Evolutionary conservation across 768 basidiomycete genomes (phyloP), one percentile per base, ranked within the genome.

Genomic region (Neoboletus magnificus): DNA sequence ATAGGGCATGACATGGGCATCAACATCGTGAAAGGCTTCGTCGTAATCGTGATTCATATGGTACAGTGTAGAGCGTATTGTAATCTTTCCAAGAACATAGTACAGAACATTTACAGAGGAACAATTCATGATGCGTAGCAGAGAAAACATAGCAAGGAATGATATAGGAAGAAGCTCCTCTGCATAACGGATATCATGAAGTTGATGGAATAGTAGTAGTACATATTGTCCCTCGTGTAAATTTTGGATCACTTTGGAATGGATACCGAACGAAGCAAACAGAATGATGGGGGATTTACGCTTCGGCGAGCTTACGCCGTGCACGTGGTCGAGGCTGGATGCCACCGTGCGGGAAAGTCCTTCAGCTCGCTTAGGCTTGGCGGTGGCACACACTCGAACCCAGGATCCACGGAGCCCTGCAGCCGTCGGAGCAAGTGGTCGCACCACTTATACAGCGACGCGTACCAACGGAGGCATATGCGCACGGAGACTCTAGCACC

Each of bases 401-500:
- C 23, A 1, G 22, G 9, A 39, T 41, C 15, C 32, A 39, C 23
- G 13, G 50, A 16, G 33, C 15, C 9, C 9, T 48, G 55, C 27
- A 65, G n/a, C 42, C 42, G 22, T 22, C 47, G 47, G 25, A 56
- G 18, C 20, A 60, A 35, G 50, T 20, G 18, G 39, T 50, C 52
- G 50, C 44, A 66, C 57, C 58, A 46, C 52, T 40, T 55, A n/a
- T 23, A 55, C 27, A 65, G 6, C 63, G 62, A 65, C 29, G 66
- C 56, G 60, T 63, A 66, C 66, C 66, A 66, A 7, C 56, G 50
- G 56, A 67, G 4, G 50, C 54, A 59, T 29, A 66, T n/a, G 40
- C 52, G 48, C 37, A 59, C 66, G 16, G 66, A 59, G 35, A 55
- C 66, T n/a, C 58, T 40, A 0, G 63, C 66, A 5, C 65, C 65